Evolutionary conservation across 2,329 filamentous ascomycete species (phyloP).

Genomic region (Venturia carpophila): DNA sequence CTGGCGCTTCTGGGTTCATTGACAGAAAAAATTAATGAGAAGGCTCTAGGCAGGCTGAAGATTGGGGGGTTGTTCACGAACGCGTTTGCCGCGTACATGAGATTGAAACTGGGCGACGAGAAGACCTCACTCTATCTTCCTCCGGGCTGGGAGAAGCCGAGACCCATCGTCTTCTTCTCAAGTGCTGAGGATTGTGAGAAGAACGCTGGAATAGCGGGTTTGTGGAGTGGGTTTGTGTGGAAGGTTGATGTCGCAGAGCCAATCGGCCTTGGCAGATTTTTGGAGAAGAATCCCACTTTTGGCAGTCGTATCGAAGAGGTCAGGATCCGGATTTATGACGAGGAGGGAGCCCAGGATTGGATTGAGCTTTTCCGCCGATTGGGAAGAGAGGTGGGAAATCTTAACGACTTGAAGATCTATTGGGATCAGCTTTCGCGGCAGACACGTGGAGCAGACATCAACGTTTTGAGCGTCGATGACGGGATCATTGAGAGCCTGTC

Average conservation of each 20-base stretch:
- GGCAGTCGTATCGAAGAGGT: not conserved
- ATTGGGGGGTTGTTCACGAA: not conserved
- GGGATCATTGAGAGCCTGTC: not conserved
- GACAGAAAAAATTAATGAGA: not conserved
- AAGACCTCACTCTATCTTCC: not conserved
- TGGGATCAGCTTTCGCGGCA: not conserved
- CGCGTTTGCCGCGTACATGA: not conserved
- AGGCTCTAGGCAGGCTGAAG: not conserved
- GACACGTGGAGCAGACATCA: not conserved
- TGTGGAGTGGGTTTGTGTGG: not conserved
- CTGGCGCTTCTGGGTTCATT: not conserved
- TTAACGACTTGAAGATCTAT: not conserved
- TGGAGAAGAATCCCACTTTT: not conserved
- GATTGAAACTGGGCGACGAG: not conserved
- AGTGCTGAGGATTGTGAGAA: not conserved
- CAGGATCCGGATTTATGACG: not conserved
- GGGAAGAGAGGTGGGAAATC: not conserved
- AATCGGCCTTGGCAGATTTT: not conserved
- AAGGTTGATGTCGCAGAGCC: constrained; percentile 1
- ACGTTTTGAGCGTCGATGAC: not conserved
- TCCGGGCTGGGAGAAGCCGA: not conserved
- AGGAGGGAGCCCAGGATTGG: not conserved
- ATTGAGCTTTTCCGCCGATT: not conserved
- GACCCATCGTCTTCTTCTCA: not conserved
- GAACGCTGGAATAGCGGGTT: not conserved